Conservation (phyloP, 805 yeast genomes). For the Yarrowia keelungensis region DNA sequence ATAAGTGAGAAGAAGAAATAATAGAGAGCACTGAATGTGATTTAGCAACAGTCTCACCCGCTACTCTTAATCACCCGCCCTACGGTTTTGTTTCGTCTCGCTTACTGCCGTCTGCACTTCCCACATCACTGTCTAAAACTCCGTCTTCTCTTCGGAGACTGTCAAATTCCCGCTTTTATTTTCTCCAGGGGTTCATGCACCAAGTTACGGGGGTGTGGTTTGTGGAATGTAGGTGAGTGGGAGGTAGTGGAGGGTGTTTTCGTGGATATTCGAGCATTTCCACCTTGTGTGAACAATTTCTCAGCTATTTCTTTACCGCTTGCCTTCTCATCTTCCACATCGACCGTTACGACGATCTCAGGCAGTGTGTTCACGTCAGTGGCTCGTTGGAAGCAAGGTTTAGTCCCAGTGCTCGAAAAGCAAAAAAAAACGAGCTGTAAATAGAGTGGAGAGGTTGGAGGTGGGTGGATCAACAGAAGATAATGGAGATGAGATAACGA, state of each 20-base stretch:
- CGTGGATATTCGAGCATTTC: too few species aligned
- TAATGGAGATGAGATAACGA: too few species aligned
- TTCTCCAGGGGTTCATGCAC: conserved; percentile 28
- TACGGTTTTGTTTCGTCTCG: too few species aligned
- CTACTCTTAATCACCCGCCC: too few species aligned
- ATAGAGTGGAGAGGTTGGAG: conserved; percentile 7
- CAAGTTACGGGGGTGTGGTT: conserved; percentile 1
- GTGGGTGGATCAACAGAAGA: background rate
- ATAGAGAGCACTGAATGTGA: too few species aligned
- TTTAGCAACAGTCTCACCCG: too few species aligned
- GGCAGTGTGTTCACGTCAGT: background rate
- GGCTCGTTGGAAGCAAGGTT: background rate
- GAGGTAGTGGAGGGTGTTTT: background rate
- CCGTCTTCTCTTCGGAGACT: background rate
- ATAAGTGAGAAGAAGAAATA: too few species aligned
- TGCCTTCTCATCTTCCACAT: background rate
- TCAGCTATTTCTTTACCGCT: background rate
- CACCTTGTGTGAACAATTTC: too few species aligned
- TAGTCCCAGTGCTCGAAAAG: background rate
- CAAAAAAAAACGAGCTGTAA: background rate
- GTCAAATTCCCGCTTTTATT: conserved; percentile 1
- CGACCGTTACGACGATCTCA: conserved; percentile 15
- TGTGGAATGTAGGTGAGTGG: conserved; percentile 2
- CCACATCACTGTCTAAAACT: too few species aligned
- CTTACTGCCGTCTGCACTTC: too few species aligned